Conservation (phyloP, 129 eudicot genomes). For the Chrysanthemum makinoi region DNA sequence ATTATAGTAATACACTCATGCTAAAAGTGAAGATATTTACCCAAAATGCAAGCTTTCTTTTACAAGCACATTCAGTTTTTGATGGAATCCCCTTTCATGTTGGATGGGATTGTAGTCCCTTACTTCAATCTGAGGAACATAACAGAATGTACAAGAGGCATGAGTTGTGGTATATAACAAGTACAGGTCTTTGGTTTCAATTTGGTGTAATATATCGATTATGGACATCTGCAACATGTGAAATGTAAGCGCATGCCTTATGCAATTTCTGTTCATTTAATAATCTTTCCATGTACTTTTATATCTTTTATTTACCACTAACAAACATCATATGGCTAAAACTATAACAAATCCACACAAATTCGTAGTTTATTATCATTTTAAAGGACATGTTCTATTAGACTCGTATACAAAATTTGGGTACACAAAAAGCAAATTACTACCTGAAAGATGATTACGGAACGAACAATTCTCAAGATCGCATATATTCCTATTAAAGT, state of each 20-base stretch:
- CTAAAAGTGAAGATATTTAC: slow-evolving; percentile 41
- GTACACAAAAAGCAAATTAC: slow-evolving; percentile 6
- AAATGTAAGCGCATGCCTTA: slow-evolving; percentile 18
- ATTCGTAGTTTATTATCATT: background rate
- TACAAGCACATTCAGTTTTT: slow-evolving; percentile 69
- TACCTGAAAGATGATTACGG: slow-evolving; percentile 61
- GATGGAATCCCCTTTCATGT: slow-evolving; percentile 90
- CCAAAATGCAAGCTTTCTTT: slow-evolving; percentile 87
- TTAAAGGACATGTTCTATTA: slow-evolving; percentile 14
- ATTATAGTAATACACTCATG: background rate
- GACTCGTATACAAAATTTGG: background rate
- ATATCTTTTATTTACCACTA: slow-evolving; percentile 13
- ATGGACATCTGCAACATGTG: slow-evolving; percentile 43
- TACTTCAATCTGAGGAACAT: slow-evolving; percentile 65
- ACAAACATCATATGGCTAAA: slow-evolving; percentile 2
- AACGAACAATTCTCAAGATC: slow-evolving; percentile 91
- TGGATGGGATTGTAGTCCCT: slow-evolving; percentile 74
- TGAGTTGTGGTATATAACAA: slow-evolving; percentile 15
- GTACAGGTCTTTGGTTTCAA: background rate
- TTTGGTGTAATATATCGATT: background rate
- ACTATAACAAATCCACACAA: slow-evolving; percentile 14
- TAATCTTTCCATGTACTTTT: slow-evolving; percentile 5
- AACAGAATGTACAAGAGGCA: slow-evolving; percentile 13
- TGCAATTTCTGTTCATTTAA: slow-evolving; percentile 2
- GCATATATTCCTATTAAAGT: slow-evolving; percentile 53